Conservation (phyloP, 176 grass and related monocot species). For the Poa annua region DNA sequence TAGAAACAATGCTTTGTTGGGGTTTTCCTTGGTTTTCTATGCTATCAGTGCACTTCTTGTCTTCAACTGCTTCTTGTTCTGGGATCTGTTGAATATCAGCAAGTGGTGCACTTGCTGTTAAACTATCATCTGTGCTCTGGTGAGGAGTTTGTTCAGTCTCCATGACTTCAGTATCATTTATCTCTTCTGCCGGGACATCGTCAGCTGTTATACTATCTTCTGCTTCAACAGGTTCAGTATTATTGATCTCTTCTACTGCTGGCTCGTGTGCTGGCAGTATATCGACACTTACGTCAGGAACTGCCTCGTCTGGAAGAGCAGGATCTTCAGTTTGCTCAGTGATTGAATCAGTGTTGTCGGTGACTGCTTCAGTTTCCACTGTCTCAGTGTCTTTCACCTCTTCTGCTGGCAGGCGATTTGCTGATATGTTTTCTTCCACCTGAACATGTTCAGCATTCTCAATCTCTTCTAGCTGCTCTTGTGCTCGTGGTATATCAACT, state of each 20-base stretch:
- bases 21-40: slow-evolving; percentile 39
- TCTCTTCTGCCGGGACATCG: slow-evolving; percentile 13
- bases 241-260: slow-evolving; percentile 40
- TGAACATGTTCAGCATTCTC: slow-evolving; percentile 28
- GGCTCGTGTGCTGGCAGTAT: neutral
- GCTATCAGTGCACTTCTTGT: slow-evolving; percentile 8
- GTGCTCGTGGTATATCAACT: slow-evolving; percentile 27
- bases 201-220: slow-evolving; percentile 20
- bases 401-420: slow-evolving; percentile 23
- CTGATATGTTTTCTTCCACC: slow-evolving; percentile 18
- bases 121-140: slow-evolving; percentile 23
- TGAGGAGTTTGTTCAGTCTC: slow-evolving; percentile 30
- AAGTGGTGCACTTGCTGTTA: slow-evolving; percentile 34
- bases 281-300: neutral
- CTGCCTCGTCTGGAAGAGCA: neutral
- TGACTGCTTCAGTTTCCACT: slow-evolving; percentile 18
- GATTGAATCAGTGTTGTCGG: slow-evolving; percentile 7
- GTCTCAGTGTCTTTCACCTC: neutral
- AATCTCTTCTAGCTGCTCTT: slow-evolving; percentile 33
- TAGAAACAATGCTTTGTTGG: neutral
- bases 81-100: slow-evolving; percentile 10
- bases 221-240: slow-evolving; percentile 30
- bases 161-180: slow-evolving; percentile 28
- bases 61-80: slow-evolving; percentile 37
- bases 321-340: slow-evolving; percentile 13